Evolutionary conservation across 1,284 basidiomycete genomes (phyloP).

Genomic region (Cryptococcus sp.): DNA sequence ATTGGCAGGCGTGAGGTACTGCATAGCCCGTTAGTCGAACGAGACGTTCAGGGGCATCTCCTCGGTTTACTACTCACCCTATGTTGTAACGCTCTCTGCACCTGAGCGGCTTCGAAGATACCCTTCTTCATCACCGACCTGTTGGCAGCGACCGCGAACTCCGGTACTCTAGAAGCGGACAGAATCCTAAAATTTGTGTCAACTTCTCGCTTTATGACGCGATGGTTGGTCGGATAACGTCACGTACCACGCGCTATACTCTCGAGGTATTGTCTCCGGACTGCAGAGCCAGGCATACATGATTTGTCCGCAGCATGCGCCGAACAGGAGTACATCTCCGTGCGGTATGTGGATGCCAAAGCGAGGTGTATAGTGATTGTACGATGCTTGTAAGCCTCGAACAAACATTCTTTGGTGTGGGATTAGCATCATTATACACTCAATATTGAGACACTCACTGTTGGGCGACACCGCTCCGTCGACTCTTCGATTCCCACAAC

Average conservation of each 20-base stretch:
- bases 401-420: constrained; percentile 48
- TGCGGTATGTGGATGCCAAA: constrained; percentile 71
- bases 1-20: constrained; percentile 44
- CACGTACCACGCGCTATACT: constrained; percentile 72
- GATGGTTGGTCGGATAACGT: neutral
- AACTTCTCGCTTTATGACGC: neutral
- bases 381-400: constrained; percentile 54
- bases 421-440: constrained; percentile 2
- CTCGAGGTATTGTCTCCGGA: constrained; percentile 77
- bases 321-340: constrained; percentile 81
- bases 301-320: constrained; percentile 83
- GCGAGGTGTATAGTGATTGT: constrained; percentile 52
- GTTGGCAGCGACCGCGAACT: constrained; percentile 66
- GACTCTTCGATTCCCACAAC: constrained; percentile 73
- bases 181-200: constrained; percentile 56
- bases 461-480: constrained; percentile 77
- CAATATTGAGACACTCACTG: no score
- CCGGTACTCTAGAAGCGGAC: constrained; percentile 67
- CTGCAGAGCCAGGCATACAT: constrained; percentile 79
- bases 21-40: neutral
- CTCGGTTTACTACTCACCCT: constrained; percentile 53
- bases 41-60: constrained; percentile 5
- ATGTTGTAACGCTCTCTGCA: constrained; percentile 62
- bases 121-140: constrained; percentile 63
- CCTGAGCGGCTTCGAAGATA: constrained; percentile 60